Evolutionary conservation across 2,329 filamentous ascomycete species (phyloP).

Genomic region (Alternaria sp.): DNA sequence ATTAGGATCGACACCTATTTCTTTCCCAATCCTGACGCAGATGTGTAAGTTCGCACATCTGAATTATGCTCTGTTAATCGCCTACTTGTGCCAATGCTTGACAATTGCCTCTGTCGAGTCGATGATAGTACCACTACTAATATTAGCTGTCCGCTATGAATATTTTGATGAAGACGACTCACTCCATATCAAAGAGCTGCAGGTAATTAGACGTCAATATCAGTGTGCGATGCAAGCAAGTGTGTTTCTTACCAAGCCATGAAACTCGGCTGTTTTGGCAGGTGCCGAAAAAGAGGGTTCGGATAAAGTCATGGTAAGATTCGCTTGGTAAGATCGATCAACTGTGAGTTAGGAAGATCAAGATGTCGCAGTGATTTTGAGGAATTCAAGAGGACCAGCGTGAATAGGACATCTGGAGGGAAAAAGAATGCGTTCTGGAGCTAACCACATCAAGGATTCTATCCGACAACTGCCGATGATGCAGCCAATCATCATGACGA

Average conservation of each 20-base stretch:
- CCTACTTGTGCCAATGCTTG: slow-evolving; percentile 78
- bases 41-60: slow-evolving; percentile 18
- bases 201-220: slow-evolving; percentile 21
- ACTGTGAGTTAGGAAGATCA: background rate
- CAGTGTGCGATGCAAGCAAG: background rate
- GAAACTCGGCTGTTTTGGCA: slow-evolving; percentile 51
- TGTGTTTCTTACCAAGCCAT: slow-evolving; percentile 52
- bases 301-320: slow-evolving; percentile 41
- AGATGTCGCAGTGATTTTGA: background rate
- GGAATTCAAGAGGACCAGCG: background rate
- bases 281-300: slow-evolving; percentile 54
- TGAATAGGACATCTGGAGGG: slow-evolving; percentile 1
- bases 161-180: slow-evolving; percentile 5
- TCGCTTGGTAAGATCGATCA: background rate
- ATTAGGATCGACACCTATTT: slow-evolving; percentile 84
- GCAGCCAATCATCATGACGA: slow-evolving; percentile 23
- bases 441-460: slow-evolving; percentile 29
- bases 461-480: slow-evolving; percentile 20
- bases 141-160: slow-evolving; percentile 14
- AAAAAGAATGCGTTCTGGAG: slow-evolving; percentile 6
- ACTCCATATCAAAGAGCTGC: slow-evolving; percentile 52
- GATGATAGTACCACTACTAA: slow-evolving; percentile 74
- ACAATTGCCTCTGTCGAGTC: slow-evolving; percentile 79
- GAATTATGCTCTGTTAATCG: slow-evolving; percentile 8
- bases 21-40: slow-evolving; percentile 72